phyloP scores from a whole-genome alignment of 768 basidiomycete genomes.

The Collybia mongolica region DNA sequence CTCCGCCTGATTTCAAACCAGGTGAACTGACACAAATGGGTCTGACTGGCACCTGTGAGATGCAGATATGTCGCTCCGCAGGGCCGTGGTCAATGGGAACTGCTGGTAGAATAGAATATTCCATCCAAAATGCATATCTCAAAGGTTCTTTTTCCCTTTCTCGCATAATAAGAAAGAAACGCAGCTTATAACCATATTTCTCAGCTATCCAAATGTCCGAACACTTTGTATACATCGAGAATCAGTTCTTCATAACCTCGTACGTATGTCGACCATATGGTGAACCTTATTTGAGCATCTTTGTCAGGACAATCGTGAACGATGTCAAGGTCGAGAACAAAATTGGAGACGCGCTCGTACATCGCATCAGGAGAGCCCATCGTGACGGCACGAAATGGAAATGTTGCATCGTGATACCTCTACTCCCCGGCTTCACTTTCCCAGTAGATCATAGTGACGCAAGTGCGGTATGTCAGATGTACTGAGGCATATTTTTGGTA shows the following conservation, averaged over 20 bases:
- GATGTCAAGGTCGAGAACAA: constrained; percentile 88
- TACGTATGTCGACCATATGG: constrained; percentile 32
- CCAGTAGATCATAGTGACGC: constrained; percentile 93
- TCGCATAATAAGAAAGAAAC: not conserved
- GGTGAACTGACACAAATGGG: constrained; percentile 76
- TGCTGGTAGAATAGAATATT: constrained; percentile 77
- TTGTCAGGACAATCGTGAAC: constrained; percentile 70
- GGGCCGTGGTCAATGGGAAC: constrained; percentile 98
- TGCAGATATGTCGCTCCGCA: constrained; percentile 94
- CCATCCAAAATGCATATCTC: constrained; percentile 92
- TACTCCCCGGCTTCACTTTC: constrained; percentile 91
- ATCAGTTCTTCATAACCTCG: constrained; percentile 92
- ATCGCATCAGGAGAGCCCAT: constrained; percentile 87
- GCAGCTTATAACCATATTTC: not conserved
- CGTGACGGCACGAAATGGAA: constrained; percentile 81
- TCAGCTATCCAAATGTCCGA: constrained; percentile 90
- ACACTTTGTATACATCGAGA: constrained; percentile 98
- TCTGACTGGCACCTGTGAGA: constrained; percentile 93
- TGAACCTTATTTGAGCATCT: constrained; percentile 5
- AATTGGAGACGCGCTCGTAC: constrained; percentile 92
- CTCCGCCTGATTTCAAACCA: constrained; percentile 88
- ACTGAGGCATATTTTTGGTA: not conserved
- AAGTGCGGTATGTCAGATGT: constrained; percentile 63
- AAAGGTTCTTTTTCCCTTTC: constrained; percentile 55
- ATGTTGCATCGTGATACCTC: constrained; percentile 89